Conservation (phyloP, 228 moss, liverwort and hornwort species). For the Sphagnum magellanicum region DNA sequence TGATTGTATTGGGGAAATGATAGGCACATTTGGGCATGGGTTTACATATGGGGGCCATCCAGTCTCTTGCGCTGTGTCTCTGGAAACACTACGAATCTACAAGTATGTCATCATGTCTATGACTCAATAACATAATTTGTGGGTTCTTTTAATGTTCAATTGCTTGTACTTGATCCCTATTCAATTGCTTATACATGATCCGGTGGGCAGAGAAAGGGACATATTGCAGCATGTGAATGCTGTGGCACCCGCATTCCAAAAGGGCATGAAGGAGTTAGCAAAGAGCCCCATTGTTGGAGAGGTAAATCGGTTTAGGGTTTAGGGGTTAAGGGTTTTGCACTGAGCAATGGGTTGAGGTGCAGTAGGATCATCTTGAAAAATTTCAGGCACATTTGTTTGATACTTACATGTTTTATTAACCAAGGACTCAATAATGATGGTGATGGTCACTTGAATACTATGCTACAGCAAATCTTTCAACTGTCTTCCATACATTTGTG, state of each 20-base stretch:
- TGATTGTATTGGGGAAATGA: not conserved
- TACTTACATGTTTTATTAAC: constrained; percentile 1
- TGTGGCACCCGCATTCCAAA: constrained; percentile 62
- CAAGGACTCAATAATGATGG: not conserved
- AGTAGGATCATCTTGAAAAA: not conserved
- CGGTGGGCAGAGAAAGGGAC: constrained; percentile 68
- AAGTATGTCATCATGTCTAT: constrained; percentile 40
- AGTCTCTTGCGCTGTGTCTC: constrained; percentile 76
- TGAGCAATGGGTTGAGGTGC: not conserved
- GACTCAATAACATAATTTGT: not conserved
- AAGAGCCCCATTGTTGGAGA: constrained; percentile 70
- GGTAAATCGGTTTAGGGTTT: constrained; percentile 17
- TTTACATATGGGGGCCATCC: constrained; percentile 97
- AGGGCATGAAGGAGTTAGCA: constrained; percentile 60
- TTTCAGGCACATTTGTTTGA: not conserved
- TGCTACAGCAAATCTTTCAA: no score
- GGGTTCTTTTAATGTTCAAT: not conserved
- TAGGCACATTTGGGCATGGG: constrained; percentile 88
- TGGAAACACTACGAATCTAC: constrained; percentile 79
- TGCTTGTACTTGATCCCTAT: not conserved
- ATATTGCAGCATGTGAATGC: constrained; percentile 53
- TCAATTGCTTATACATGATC: not conserved
- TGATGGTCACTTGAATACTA: not conserved
- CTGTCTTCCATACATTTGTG: no score
- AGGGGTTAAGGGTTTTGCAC: not conserved